Percentiles rank a stretch among this genome's conserved stretches.
Conservation (phyloP, 352 stramenopile species). For the Pythium brachiatum region DNA sequence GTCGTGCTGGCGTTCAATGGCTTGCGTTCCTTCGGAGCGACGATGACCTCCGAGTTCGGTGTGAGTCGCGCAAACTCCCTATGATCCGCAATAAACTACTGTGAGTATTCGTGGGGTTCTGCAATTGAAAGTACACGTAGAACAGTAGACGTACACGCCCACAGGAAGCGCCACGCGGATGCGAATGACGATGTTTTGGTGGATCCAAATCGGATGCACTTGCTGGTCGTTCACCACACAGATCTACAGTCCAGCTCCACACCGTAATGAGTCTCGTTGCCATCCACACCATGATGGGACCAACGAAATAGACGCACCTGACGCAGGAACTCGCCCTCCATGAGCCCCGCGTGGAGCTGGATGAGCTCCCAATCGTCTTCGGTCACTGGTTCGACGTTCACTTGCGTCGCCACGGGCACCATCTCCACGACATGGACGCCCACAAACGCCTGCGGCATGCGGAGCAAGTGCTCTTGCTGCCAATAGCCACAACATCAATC, state of each 20-base stretch:
- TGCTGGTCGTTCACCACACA: conserved; percentile 87
- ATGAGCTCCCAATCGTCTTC: conserved; percentile 90
- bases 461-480: conserved; percentile 63
- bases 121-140: too few species aligned
- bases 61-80: conserved; percentile 72
- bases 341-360: conserved; percentile 77
- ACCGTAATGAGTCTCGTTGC: not conserved
- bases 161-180: conserved; percentile 53
- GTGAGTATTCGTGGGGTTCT: too few species aligned
- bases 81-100: not conserved
- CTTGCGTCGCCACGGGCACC: conserved; percentile 59
- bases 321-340: conserved; percentile 79
- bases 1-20: conserved; percentile 22
- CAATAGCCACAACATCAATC: not conserved
- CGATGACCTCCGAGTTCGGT: conserved; percentile 69
- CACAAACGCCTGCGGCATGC: conserved; percentile 54
- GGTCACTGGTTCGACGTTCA: conserved; percentile 84
- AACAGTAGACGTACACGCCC: conserved; percentile 71
- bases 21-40: conserved; percentile 70
- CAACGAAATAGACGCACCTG: conserved; percentile 43
- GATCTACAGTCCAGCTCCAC: conserved; percentile 36
- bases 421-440: conserved; percentile 73
- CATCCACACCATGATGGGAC: not conserved
- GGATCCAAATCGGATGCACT: conserved; percentile 80
- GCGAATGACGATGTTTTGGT: conserved; percentile 74